Evolutionary conservation across 2,329 filamentous ascomycete genomes (phyloP).

Genomic region (Aspergillus sp.): DNA sequence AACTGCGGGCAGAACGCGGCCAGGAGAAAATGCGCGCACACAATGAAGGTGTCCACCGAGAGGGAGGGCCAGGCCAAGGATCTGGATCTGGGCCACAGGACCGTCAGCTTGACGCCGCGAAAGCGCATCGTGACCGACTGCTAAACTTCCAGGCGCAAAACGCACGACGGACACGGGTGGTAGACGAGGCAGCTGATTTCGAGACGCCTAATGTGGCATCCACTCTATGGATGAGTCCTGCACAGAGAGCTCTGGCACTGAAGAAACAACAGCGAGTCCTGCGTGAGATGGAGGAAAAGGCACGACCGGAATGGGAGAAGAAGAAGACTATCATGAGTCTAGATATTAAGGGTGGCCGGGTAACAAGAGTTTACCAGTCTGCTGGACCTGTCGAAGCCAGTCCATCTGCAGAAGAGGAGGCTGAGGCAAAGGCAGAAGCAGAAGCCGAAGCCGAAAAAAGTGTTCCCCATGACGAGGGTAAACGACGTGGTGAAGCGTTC

Average conservation of each 20-base stretch:
- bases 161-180: constrained; percentile 73
- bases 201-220: constrained; percentile 58
- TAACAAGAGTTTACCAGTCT: constrained; percentile 53
- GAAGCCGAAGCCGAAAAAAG: constrained; percentile 12
- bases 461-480: constrained; percentile 11
- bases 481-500: constrained; percentile 29
- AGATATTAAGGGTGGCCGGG: constrained; percentile 71
- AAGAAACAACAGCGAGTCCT: constrained; percentile 81
- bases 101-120: constrained; percentile 63
- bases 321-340: constrained; percentile 78
- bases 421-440: constrained; percentile 24
- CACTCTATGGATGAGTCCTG: constrained; percentile 79
- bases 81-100: constrained; percentile 16
- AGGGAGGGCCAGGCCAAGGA: constrained; percentile 24
- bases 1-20: constrained; percentile 79
- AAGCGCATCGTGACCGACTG: constrained; percentile 74
- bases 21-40: constrained; percentile 81
- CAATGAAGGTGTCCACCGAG: constrained; percentile 49
- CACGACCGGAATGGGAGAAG: constrained; percentile 83
- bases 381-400: constrained; percentile 25
- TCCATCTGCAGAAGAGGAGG: constrained; percentile 8
- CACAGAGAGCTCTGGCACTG: constrained; percentile 75
- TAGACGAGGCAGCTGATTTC: constrained; percentile 77
- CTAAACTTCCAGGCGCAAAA: constrained; percentile 82
- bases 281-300: constrained; percentile 81